phyloP scores from a whole-genome alignment of 495 filamentous ascomycete genomes.

The Xanthoparmelia taractica region DNA sequence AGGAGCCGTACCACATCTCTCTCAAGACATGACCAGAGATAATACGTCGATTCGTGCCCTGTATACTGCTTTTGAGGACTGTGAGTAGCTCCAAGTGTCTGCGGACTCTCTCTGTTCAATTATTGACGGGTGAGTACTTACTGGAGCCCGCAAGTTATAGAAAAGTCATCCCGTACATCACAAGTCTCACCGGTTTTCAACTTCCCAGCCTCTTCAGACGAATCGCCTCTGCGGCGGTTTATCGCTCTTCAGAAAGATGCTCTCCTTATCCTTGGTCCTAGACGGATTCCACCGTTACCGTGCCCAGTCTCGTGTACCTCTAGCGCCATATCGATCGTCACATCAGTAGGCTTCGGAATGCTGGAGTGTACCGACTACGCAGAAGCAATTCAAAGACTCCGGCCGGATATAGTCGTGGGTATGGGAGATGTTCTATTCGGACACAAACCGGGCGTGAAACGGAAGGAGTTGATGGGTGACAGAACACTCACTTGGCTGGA shows the following conservation, averaged over 20 bases:
- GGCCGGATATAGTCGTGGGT: slow-evolving; percentile 73
- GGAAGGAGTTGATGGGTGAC: slow-evolving; percentile 75
- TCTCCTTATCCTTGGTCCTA: slow-evolving; percentile 68
- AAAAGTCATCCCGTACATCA: slow-evolving; percentile 50
- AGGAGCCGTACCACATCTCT: slow-evolving; percentile 76
- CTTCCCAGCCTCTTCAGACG: slow-evolving; percentile 33
- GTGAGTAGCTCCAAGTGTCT: slow-evolving; percentile 45
- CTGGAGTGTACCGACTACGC: slow-evolving; percentile 62
- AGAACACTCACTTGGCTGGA: slow-evolving; percentile 68
- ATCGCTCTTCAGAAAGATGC: slow-evolving; percentile 49
- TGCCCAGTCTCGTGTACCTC: slow-evolving; percentile 67
- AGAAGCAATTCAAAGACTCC: slow-evolving; percentile 50
- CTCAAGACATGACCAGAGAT: slow-evolving; percentile 69
- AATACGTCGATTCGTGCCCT: slow-evolving; percentile 58
- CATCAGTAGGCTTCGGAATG: slow-evolving; percentile 70
- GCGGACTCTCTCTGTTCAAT: slow-evolving; percentile 1
- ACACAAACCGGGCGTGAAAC: slow-evolving; percentile 53
- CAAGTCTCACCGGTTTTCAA: slow-evolving; percentile 47
- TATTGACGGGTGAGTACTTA: slow-evolving; percentile 31
- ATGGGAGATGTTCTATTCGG: slow-evolving; percentile 67
- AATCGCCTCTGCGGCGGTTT: slow-evolving; percentile 63
- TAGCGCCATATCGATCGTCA: slow-evolving; percentile 65
- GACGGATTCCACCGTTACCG: slow-evolving; percentile 66
- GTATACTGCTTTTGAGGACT: slow-evolving; percentile 87
- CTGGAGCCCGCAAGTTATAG: slow-evolving; percentile 59